Evolutionary conservation across 352 stramenopile species (phyloP).

Genomic region (Sclerospora graminicola): DNA sequence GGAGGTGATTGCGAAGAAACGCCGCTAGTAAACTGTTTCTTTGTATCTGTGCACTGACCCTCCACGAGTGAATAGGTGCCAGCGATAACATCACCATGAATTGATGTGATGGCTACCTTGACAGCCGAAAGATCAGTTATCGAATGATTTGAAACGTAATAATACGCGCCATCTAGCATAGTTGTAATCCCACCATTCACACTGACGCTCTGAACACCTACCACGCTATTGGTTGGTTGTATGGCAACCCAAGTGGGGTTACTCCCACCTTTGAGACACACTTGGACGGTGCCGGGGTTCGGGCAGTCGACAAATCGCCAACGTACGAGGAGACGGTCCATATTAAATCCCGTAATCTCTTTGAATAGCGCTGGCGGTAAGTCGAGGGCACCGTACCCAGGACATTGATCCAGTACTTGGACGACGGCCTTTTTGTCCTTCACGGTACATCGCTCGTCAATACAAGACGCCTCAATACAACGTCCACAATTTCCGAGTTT

Average conservation of each 20-base stretch:
- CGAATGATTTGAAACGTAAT: conserved; percentile 34
- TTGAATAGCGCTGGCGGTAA: conserved; percentile 60
- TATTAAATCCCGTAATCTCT: conserved; percentile 50
- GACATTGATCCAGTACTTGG: conserved; percentile 64
- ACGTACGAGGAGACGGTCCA: conserved; percentile 38
- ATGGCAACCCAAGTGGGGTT: conserved; percentile 49
- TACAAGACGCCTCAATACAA: conserved; percentile 51
- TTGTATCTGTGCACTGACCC: conserved; percentile 21
- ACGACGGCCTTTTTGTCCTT: conserved; percentile 40
- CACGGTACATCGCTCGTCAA: conserved; percentile 33
- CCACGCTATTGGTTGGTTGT: conserved; percentile 43
- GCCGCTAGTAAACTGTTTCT: conserved; percentile 20
- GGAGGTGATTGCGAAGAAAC: conserved; percentile 8
- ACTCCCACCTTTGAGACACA: conserved; percentile 60
- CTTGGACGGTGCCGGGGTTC: conserved; percentile 33
- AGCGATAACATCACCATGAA: conserved; percentile 38
- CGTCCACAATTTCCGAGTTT: conserved; percentile 38
- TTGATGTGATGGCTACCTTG: conserved; percentile 41
- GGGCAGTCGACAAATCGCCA: conserved; percentile 71
- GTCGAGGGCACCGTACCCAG: conserved; percentile 65
- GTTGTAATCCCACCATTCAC: conserved; percentile 46
- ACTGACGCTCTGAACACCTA: conserved; percentile 41
- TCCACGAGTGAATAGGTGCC: conserved; percentile 39
- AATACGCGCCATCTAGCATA: conserved; percentile 61
- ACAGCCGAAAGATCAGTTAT: conserved; percentile 26